Base-by-base conservation (phyloP, 805 yeast species). In the Wickerhamomyces subpelliculosus region DNA sequence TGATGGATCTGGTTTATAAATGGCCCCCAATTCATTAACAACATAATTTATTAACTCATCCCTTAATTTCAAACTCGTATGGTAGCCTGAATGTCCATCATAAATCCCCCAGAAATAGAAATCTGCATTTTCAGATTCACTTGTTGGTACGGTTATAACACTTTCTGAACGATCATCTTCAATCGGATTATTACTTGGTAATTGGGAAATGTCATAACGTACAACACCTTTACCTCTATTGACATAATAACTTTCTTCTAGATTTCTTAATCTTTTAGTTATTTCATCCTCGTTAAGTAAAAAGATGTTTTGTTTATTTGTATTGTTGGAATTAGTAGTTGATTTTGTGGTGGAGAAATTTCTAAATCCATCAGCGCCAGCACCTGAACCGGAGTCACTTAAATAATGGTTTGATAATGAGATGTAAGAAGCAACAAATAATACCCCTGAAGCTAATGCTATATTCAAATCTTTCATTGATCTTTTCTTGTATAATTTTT, bases 71-170 rank as follows among this genome's bases (percentile, higher is more conserved):
- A 84, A 74, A 40, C 90, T 78, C 2, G 98, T 93, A 46, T 85
- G 84, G 79, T 95, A 88, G 18, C 98, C 98, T 4, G 95, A 88
- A 61, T 93, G 98, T 11, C 98, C 98, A 60, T 93, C 98, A 57
- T 82, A 90, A 0, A 93, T 77, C 5, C 97, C 96, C 75, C 95
- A 93, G 55, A 93, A 87, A 73, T 84, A 83, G 84, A 96, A 82
- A 58, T 90, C 96, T n/a, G 65, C 60, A 18, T 52, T 47, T 50
- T 64, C 51, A 59, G 71, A 68, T 46, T 72, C 56, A 34, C 67
- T 58, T 37, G 75, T 68, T 6, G 88, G 85, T 1, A 80, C 80
- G 39, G 82, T 84, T 8, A 84, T 75, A 26, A 84, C 77, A 44
- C 81, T 82, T 54, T 89, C 97, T 2, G 90, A 75, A 42, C 93